A percentile compares a stretch with the other conserved stretches of the same genome.
Evolutionary conservation across 2,329 filamentous ascomycete species (phyloP).

Genomic region (Claviceps sp.): DNA sequence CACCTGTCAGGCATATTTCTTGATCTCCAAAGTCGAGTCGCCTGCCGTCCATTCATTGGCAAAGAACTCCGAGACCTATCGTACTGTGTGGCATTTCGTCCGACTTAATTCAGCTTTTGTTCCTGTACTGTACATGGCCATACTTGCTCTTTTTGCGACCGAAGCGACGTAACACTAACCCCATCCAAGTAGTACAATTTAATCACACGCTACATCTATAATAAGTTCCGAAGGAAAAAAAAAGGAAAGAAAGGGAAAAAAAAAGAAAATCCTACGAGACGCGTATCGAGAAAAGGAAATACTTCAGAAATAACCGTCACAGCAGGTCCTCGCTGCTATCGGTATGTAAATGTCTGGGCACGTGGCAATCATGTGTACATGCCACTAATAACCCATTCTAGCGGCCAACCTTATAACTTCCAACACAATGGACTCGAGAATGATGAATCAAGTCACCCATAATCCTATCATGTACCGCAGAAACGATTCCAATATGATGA

Average conservation of each 20-base stretch:
- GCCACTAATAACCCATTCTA: neutral
- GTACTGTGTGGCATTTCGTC: slow-evolving; percentile 4
- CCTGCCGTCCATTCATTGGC: slow-evolving; percentile 33
- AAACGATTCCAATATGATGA: slow-evolving; percentile 53
- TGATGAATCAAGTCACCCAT: slow-evolving; percentile 52
- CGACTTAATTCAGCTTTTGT: slow-evolving; percentile 1
- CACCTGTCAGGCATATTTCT: slow-evolving; percentile 4
- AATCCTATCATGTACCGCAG: slow-evolving; percentile 80
- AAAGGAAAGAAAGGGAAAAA: neutral
- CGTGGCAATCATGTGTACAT: neutral
- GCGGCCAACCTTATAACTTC: neutral
- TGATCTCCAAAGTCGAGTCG: neutral
- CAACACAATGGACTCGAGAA: slow-evolving; percentile 49
- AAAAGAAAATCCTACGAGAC: neutral
- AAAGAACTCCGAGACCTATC: slow-evolving; percentile 10
- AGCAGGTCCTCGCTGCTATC: neutral
- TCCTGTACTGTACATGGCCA: slow-evolving; percentile 10
- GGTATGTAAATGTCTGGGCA: neutral
- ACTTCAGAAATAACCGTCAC: too few species aligned
- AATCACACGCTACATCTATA: neutral
- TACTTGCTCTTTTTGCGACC: slow-evolving; percentile 6
- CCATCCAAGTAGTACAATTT: neutral
- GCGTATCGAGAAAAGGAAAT: neutral
- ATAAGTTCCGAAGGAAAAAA: neutral
- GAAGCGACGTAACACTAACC: slow-evolving; percentile 4